Conservation (phyloP, 305 asterid genomes). For the Stenogyne calaminthoides region DNA sequence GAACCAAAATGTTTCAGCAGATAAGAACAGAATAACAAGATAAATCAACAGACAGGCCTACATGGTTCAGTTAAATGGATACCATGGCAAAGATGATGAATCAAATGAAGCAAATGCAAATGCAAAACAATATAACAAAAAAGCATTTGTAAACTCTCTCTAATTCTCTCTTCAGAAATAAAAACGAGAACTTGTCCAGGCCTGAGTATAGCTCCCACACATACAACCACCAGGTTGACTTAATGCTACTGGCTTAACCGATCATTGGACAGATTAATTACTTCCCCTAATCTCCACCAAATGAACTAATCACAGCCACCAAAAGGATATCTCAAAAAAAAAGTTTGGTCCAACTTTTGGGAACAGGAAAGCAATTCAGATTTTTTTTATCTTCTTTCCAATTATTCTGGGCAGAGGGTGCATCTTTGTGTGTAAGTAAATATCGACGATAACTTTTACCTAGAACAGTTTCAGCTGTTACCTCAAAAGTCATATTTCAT, state of each 20-base stretch:
- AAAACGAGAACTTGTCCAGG: slow-evolving; percentile 2
- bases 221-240: slow-evolving; percentile 10
- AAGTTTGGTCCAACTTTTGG: slow-evolving; percentile 9
- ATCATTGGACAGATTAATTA: no score
- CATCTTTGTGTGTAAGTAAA: neutral
- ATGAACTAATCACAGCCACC: slow-evolving; percentile 11
- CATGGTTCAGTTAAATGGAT: slow-evolving; percentile 18
- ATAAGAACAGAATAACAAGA: neutral
- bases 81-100: slow-evolving; percentile 1
- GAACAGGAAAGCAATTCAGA: neutral
- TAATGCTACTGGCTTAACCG: no score
- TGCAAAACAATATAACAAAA: no score
- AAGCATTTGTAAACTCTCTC: neutral
- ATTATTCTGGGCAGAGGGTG: neutral
- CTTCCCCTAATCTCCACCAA: neutral
- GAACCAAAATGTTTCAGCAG: neutral
- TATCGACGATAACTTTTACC: neutral
- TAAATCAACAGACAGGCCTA: slow-evolving; percentile 10
- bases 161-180: slow-evolving; percentile 6
- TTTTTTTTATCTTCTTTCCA: neutral
- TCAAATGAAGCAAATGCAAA: neutral
- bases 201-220: neutral
- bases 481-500: slow-evolving; percentile 15
- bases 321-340: slow-evolving; percentile 10
- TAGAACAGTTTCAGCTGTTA: slow-evolving; percentile 5